Evolutionary conservation across 352 stramenopile species (phyloP).

Genomic region (Phytophthora uliginosa): DNA sequence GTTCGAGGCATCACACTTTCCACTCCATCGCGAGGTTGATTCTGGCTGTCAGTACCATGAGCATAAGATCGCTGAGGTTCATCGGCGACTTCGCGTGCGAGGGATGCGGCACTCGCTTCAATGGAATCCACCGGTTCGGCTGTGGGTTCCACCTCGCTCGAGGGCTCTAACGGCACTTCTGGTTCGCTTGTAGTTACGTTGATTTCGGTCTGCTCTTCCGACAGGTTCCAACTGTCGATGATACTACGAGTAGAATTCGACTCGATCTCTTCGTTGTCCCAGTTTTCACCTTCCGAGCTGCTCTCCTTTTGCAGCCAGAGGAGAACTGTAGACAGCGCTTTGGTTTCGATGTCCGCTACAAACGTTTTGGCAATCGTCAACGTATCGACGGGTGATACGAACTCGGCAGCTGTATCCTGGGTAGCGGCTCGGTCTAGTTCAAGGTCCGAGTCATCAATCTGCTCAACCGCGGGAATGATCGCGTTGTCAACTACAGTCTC

Average conservation of each 20-base stretch:
- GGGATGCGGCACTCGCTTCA: background rate
- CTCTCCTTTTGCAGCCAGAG: constrained; percentile 5
- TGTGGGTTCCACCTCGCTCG: background rate
- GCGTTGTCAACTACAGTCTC: background rate
- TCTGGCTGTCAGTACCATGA: background rate
- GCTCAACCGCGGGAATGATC: background rate
- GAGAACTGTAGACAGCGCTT: constrained; percentile 20
- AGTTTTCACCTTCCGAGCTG: background rate
- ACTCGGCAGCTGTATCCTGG: background rate
- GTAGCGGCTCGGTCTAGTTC: background rate
- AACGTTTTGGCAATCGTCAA: constrained; percentile 18
- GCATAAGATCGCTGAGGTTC: background rate
- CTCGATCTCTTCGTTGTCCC: constrained; percentile 18
- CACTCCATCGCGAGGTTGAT: background rate
- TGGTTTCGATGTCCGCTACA: constrained; percentile 13
- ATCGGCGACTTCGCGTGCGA: background rate
- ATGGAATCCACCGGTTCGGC: background rate
- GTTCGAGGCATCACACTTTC: background rate
- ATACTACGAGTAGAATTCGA: constrained; percentile 20
- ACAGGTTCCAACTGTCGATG: constrained; percentile 5
- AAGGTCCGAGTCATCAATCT: background rate
- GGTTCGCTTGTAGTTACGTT: background rate
- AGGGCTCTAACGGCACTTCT: background rate
- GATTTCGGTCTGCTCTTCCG: constrained; percentile 23
- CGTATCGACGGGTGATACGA: background rate